Evolutionary conservation across 805 yeast genomes (phyloP).

Genomic region (Yarrowia divulgata): DNA sequence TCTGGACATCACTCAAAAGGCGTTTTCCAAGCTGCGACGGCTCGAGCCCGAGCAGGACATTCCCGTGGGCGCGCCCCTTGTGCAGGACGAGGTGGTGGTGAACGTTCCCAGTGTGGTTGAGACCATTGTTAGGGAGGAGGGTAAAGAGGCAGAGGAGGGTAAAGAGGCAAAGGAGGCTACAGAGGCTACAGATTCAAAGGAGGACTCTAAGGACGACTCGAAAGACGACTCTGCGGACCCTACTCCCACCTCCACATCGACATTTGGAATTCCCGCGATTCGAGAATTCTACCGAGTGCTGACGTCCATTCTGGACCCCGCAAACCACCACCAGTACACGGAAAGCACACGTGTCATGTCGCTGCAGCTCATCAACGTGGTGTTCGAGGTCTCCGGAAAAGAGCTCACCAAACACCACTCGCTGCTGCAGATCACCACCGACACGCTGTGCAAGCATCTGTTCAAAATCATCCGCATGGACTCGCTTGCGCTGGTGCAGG

Average conservation of each 20-base stretch:
- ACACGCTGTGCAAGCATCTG: conserved; percentile 83
- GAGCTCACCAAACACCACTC: conserved; percentile 67
- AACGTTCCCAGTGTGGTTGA: conserved; percentile 24
- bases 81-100: conserved; percentile 40
- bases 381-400: conserved; percentile 82
- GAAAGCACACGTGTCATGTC: conserved; percentile 88
- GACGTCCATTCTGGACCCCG: conserved; percentile 80
- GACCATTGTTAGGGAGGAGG: conserved; percentile 25
- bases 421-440: conserved; percentile 71
- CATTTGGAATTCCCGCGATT: conserved; percentile 74
- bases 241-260: conserved; percentile 47
- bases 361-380: conserved; percentile 72
- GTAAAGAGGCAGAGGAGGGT: background rate
- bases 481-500: conserved; percentile 73
- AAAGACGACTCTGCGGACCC: background rate
- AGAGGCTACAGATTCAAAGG: no score
- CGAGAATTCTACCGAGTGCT: conserved; percentile 78
- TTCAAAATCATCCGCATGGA: conserved; percentile 80
- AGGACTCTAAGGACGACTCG: no score
- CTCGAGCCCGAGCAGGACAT: conserved; percentile 58
- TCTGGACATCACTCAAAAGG: conserved; percentile 68
- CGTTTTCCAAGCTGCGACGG: conserved; percentile 66
- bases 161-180: conserved; percentile 7
- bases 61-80: conserved; percentile 53
- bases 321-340: conserved; percentile 81